Conservation (phyloP, 495 filamentous ascomycete genomes). For the Cetradonia linearis region DNA sequence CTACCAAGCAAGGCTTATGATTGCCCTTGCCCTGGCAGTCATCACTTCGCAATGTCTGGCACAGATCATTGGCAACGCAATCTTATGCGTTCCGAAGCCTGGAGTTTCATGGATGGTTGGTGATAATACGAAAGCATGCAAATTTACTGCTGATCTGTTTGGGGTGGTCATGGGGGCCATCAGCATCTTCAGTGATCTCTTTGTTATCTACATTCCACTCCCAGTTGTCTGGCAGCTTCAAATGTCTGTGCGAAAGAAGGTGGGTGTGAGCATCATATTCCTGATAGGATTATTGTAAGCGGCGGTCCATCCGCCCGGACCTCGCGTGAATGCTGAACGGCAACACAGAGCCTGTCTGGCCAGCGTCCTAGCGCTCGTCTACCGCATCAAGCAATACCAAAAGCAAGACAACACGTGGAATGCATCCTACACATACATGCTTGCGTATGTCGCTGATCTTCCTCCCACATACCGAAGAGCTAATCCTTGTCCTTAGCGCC, state of each 20-base stretch:
- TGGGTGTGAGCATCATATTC: neutral
- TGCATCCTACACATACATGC: neutral
- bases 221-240: neutral
- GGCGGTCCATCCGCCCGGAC: too few relatives aligned
- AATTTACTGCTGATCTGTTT: neutral
- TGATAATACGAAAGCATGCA: neutral
- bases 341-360: neutral
- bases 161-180: neutral
- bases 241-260: neutral
- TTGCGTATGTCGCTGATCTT: neutral
- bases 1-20: too few relatives aligned
- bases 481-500: neutral
- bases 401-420: neutral
- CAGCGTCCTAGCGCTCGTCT: neutral
- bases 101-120: neutral
- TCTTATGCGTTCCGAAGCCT: neutral
- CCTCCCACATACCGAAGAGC: neutral
- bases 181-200: neutral
- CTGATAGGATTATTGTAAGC: neutral
- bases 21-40: too few relatives aligned
- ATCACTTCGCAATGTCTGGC: neutral
- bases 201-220: neutral
- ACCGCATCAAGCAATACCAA: too few relatives aligned
- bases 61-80: neutral
- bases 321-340: too few relatives aligned